Conservation (phyloP, 2,329 filamentous ascomycete genomes). For the Cercospora beticola region DNA sequence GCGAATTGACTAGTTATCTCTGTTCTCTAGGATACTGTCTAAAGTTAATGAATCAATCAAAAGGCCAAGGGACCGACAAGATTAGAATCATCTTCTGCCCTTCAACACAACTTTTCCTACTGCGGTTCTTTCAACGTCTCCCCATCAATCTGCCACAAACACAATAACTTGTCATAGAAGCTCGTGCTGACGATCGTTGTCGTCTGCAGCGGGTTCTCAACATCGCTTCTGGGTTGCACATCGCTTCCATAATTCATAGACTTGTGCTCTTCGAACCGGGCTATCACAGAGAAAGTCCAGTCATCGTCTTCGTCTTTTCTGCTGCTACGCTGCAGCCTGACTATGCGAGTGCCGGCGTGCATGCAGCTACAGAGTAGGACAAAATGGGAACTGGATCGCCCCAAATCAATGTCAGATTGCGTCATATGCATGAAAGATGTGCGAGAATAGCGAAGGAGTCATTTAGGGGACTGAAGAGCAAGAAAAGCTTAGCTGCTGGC, state of each 20-base stretch:
- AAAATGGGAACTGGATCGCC: slow-evolving; percentile 33
- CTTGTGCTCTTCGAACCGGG: slow-evolving; percentile 76
- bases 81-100: background rate
- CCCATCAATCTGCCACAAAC: slow-evolving; percentile 57
- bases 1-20: background rate
- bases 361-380: slow-evolving; percentile 84
- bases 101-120: background rate
- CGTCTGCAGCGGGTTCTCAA: slow-evolving; percentile 19
- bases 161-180: slow-evolving; percentile 72
- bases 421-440: background rate
- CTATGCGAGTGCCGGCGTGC: slow-evolving; percentile 78
- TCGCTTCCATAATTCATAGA: slow-evolving; percentile 96
- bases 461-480: background rate
- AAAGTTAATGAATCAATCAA: background rate
- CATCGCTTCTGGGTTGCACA: slow-evolving; percentile 49
- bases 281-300: slow-evolving; percentile 66
- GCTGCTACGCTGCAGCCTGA: slow-evolving; percentile 44
- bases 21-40: background rate
- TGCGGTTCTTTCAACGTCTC: background rate
- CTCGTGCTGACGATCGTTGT: slow-evolving; percentile 66
- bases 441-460: background rate
- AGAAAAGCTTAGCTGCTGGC: background rate
- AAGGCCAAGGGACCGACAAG: background rate
- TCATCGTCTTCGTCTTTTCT: slow-evolving; percentile 26
- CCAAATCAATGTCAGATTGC: slow-evolving; percentile 19